Percentiles rank a stretch among this genome's conserved stretches.
Evolutionary conservation across 2,329 filamentous ascomycete genomes (phyloP).

Genomic region (Zarea fungicola): DNA sequence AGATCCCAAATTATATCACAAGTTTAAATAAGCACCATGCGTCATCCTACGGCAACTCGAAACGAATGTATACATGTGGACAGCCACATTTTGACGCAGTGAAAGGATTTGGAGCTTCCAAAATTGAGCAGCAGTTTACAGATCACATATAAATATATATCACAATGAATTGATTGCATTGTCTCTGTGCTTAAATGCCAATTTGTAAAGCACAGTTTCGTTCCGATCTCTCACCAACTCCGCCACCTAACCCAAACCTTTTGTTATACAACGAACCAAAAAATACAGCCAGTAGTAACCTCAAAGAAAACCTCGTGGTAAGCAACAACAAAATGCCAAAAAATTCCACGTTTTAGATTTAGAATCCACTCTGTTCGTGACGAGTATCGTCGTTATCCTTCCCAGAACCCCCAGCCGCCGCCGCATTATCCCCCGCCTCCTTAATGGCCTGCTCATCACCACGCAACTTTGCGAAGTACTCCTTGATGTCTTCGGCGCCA

Average conservation of each 20-base stretch:
- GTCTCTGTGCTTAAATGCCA: background rate
- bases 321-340: background rate
- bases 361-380: conserved; percentile 51
- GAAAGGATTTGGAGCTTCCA: no score
- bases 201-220: conserved; percentile 1
- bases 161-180: conserved; percentile 1
- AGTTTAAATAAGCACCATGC: no score
- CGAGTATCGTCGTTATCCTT: conserved; percentile 32
- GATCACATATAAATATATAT: no score
- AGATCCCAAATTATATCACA: no score
- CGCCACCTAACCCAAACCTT: background rate
- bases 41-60: no score
- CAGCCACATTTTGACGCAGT: no score
- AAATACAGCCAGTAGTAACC: no score
- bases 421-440: conserved; percentile 53
- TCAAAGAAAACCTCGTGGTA: no score
- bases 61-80: no score
- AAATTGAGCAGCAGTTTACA: no score
- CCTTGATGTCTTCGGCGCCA: conserved; percentile 91
- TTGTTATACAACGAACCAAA: conserved; percentile 3
- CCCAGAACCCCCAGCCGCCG: conserved; percentile 30
- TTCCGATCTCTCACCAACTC: background rate
- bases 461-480: conserved; percentile 88
- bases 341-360: conserved; percentile 3
- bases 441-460: conserved; percentile 75